Evolutionary conservation across 192 early-diverging fungal species (phyloP).

Genomic region (Phycomyces nitens): DNA sequence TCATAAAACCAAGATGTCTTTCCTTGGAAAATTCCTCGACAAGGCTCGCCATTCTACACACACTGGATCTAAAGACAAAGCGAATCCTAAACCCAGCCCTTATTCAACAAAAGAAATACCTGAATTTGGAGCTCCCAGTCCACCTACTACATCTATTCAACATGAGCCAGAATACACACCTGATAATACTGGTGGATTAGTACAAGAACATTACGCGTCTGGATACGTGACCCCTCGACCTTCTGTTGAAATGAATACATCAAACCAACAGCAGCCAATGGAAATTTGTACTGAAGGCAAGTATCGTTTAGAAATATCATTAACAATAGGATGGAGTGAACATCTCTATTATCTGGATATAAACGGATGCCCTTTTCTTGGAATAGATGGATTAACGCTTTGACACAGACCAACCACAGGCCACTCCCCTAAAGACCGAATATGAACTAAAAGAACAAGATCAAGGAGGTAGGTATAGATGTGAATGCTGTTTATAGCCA

Average conservation of each 20-base stretch:
- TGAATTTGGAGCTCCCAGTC: too few species aligned
- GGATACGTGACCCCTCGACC: conserved; percentile 17
- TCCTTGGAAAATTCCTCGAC: neutral
- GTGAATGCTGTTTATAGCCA: too few species aligned
- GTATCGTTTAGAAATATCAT: neutral
- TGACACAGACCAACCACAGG: too few species aligned
- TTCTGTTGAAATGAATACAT: neutral
- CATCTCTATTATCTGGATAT: too few species aligned
- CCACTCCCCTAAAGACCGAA: too few species aligned
- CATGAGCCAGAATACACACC: too few species aligned
- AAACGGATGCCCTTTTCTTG: too few species aligned
- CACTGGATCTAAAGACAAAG: neutral
- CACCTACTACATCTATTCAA: too few species aligned
- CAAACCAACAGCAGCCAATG: conserved; percentile 5
- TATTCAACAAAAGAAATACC: neutral
- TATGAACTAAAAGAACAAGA: too few species aligned
- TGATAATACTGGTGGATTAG: too few species aligned
- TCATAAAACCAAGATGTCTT: neutral
- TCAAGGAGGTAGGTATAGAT: too few species aligned
- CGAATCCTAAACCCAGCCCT: neutral
- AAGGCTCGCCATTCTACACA: neutral
- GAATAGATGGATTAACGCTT: too few species aligned
- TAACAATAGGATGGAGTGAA: neutral
- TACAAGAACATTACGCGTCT: neutral
- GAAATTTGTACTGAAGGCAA: conserved; percentile 12